Conservation (phyloP, 2,329 filamentous ascomycete genomes). For the Hymenotorrendiella dingleyae region DNA sequence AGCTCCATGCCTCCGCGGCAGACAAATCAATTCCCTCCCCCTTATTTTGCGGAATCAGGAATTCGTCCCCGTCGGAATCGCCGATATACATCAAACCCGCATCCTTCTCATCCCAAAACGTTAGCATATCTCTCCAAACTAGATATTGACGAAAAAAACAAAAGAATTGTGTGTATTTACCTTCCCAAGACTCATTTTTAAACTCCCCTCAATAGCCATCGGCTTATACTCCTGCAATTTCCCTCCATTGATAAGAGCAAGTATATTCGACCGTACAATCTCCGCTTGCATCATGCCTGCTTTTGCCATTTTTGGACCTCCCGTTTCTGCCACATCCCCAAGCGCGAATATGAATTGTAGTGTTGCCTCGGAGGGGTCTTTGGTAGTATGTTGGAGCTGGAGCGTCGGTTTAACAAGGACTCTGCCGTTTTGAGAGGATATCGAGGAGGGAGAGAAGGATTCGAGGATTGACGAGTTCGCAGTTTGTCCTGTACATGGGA, state of each 20-base stretch:
- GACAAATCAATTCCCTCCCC: constrained; percentile 13
- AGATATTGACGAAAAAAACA: not conserved
- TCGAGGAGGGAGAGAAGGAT: constrained; percentile 27
- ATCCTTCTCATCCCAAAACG: constrained; percentile 1
- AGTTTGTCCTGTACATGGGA: constrained; percentile 42
- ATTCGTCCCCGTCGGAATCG: constrained; percentile 12
- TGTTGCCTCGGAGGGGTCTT: not conserved
- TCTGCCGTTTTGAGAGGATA: constrained; percentile 26
- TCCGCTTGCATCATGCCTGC: constrained; percentile 40
- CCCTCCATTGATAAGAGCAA: constrained; percentile 33
- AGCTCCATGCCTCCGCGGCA: constrained; percentile 13
- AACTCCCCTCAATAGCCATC: constrained; percentile 30
- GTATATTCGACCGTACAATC: constrained; percentile 40
- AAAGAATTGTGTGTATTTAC: too few species aligned
- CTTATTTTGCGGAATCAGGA: constrained; percentile 12
- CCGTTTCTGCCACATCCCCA: constrained; percentile 46
- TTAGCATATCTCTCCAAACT: not conserved
- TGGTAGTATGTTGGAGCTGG: constrained; percentile 28
- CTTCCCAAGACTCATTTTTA: constrained; percentile 36
- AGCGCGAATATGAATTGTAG: constrained; percentile 41
- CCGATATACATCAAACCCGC: constrained; percentile 13
- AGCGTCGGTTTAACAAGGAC: constrained; percentile 40
- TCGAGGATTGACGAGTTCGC: constrained; percentile 37
- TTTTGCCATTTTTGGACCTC: constrained; percentile 37
- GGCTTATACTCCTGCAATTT: constrained; percentile 27